Base-by-base conservation (phyloP, 768 basidiomycete genomes). In the Xerocomellus dryophilus region DNA sequence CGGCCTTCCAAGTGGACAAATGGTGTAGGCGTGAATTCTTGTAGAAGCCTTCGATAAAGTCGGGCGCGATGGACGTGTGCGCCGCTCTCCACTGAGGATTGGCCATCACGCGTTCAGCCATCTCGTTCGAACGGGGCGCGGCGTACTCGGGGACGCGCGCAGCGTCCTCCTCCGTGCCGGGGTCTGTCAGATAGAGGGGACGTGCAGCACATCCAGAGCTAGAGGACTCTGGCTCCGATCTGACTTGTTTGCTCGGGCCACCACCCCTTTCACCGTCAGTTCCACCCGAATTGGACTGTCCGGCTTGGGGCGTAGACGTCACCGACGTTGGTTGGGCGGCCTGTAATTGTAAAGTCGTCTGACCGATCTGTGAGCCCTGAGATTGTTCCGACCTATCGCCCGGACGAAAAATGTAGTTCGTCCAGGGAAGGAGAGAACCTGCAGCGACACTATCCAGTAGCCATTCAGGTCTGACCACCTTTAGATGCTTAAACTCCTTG, bases 11-110 rank as follows among this genome's bases (percentile, higher is more conserved):
- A 2, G 84, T 87, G 6, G 90, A 85, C 11, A 99, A 71, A 64
- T 95, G 88, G 61, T 99, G 97, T n/a, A 99, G 75, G 2, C 97
- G 86, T 1, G 89, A 93, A 65, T 97, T 88, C 66, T 82, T 82
- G 71, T 84, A 85, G 65, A 84, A 96, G 0, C 83, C 86, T 39
- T 92, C 86, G 51, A 98, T 85, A 69, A 95, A 99, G 56, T 86
- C 89, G 0, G 88, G 83, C 1, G 90, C 87, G 8, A 84, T 81
- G 9, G 93, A 88, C 0, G 97, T 99, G 68, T 99, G 85, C 20
- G 87, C 85, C 20, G 82, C 80, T 18, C 92, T 82, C 96, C 96
- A 98, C 32, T 83, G 81, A 1, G 89, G 82, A 66, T 92, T 78
- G 21, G 86, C 82, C 85, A 98, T 90, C 17, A 84, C 85, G 6